These are phyloP conservation scores for Teunomyces gatunensis DNA, from an alignment of 805 yeast genomes.

Conservation along the genomic window DNA sequence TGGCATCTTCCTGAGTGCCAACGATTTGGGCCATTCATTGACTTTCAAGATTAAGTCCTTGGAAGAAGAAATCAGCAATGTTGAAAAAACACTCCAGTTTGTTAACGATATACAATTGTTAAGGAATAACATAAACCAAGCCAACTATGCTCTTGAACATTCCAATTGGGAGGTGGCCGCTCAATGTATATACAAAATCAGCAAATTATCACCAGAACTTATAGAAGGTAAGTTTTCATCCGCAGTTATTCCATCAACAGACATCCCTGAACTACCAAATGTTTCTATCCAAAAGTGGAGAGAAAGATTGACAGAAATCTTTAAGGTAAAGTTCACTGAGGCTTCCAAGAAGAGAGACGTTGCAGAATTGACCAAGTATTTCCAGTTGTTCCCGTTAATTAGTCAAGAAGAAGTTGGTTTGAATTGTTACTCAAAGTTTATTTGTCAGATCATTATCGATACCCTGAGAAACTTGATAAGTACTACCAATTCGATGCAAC, in stretches of 20 bases:
- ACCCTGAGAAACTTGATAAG: slow-evolving; percentile 70
- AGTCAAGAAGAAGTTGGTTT: slow-evolving; percentile 71
- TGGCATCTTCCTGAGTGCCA: slow-evolving; percentile 55
- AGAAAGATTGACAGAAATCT: slow-evolving; percentile 52
- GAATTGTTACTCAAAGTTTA: slow-evolving; percentile 78
- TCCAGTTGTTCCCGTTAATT: slow-evolving; percentile 84
- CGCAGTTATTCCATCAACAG: slow-evolving; percentile 80
- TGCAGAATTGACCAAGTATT: slow-evolving; percentile 69
- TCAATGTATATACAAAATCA: slow-evolving; percentile 48
- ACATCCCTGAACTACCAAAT: slow-evolving; percentile 76
- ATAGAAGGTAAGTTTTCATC: slow-evolving; percentile 68
- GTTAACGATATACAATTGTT: slow-evolving; percentile 66
- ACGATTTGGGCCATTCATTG: slow-evolving; percentile 61
- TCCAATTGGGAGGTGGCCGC: slow-evolving; percentile 81
- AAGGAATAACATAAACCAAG: slow-evolving; percentile 61
- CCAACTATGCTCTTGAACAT: slow-evolving; percentile 64
- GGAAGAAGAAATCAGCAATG: slow-evolving; percentile 68
- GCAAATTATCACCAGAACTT: slow-evolving; percentile 51
- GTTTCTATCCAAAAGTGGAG: slow-evolving; percentile 58
- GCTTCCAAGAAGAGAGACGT: slow-evolving; percentile 71
- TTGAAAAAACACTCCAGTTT: slow-evolving; percentile 58
- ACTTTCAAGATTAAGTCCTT: slow-evolving; percentile 67
- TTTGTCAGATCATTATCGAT: slow-evolving; percentile 78
- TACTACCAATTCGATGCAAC: slow-evolving; percentile 23
- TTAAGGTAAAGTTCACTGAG: slow-evolving; percentile 59